Base-by-base conservation (phyloP, 495 filamentous ascomycete species). In the Elasticomyces elasticus region DNA sequence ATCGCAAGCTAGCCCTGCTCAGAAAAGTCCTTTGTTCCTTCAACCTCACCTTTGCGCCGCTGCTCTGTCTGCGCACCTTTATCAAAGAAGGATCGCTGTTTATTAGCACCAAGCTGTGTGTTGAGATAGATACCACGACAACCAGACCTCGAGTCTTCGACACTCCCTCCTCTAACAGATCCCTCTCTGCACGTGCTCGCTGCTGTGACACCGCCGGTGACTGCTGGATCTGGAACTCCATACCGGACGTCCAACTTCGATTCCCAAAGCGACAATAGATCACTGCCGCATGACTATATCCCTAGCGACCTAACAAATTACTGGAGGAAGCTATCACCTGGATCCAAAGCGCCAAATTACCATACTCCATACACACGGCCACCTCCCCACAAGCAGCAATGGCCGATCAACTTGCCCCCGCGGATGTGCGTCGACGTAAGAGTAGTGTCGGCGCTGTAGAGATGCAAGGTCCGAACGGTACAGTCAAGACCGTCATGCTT, bases 401-500 rank as follows among this genome's bases (percentile, higher is more conserved):
- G 37, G 41, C 48, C 37, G 50, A 52, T 28, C 40, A 54, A 20
- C 55, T 57, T 6, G 49, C 55, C 1, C 55, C 55, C 25, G 27
- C 23, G 25, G 37, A 51, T 2, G n/a, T 53, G 30, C 41, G 43
- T 25, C 54, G 31, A 12, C 54, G 59, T 22, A 61, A 54, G 54
- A 23, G 42, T 12, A 48, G 46, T 30, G 49, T 58, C 3, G 52
- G 42, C 30, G 43, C 35, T 28, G 52, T 62, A 13, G 55, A 55
- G 23, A 17, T 62, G 2, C 55, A 55, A 35, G 60, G 51, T n/a
- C 28, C 45, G n/a, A 20, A 38, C 23, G 60, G 55, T 17, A 25
- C 33, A 20, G 37, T 48, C 17, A 24, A 41, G 28, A 58, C 55
- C 7, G 48, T 65, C 5, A 27, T 60, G 6, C 28, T 62, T 20